A percentile compares a stretch with the other conserved stretches of the same genome.
These are phyloP conservation scores for Calonectria ilicicola DNA, from an alignment of 2,329 filamentous ascomycete genomes.

Conservation along the genomic window DNA sequence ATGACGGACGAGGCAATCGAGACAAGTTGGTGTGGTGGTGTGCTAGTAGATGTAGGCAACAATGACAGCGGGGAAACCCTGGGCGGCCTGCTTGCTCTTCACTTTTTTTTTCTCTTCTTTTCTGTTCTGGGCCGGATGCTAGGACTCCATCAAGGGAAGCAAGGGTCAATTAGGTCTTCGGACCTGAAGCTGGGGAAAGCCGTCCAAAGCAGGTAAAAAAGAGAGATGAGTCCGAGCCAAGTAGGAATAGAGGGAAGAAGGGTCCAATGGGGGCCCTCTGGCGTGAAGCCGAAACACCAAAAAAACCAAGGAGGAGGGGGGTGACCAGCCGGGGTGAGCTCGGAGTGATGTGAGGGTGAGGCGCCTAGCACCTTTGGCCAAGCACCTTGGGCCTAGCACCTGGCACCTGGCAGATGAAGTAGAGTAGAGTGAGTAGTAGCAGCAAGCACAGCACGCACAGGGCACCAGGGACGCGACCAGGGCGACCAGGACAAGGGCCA, in stretches of 20 bases:
- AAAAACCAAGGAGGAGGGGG: neutral
- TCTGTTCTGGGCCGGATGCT: neutral
- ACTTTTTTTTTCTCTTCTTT: neutral
- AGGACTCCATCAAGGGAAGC: neutral
- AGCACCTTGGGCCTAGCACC: no score
- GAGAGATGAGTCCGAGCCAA: constrained; percentile 11
- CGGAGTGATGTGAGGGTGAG: constrained; percentile 1
- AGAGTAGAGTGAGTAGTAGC: neutral
- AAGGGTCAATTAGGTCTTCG: neutral
- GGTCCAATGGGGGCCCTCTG: neutral
- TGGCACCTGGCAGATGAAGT: neutral
- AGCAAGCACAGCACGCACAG: neutral
- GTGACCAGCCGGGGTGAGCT: neutral
- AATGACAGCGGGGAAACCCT: constrained; percentile 12
- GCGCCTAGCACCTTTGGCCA: neutral
- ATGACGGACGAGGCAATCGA: constrained; percentile 9
- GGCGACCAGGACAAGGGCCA: neutral
- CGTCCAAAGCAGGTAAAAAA: constrained; percentile 4
- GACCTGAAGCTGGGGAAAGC: constrained; percentile 8
- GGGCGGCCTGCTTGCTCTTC: neutral
- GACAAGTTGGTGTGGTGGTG: constrained; percentile 31
- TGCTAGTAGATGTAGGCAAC: constrained; percentile 6
- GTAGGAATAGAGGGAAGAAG: constrained; percentile 5
- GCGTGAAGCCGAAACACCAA: constrained; percentile 15
- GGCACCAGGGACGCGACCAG: neutral